Base-by-base conservation (phyloP, 345 rosid species). In the Salix brachista region DNA sequence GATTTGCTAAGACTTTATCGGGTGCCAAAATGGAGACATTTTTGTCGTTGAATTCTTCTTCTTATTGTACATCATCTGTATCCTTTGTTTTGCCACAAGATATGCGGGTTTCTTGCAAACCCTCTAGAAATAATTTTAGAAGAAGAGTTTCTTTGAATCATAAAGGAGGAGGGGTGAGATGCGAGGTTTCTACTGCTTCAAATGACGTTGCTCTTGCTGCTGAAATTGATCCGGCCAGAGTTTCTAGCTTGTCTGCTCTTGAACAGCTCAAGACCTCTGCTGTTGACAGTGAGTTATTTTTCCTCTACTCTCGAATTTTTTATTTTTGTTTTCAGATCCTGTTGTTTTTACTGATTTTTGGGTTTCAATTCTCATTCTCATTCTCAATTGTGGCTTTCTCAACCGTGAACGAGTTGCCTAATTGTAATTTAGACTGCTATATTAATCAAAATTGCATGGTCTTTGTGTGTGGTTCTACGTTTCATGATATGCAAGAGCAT, bases 191-290 rank as follows among this genome's bases (percentile, higher is more conserved):
- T 56, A 65, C 79, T 54, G 64, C 81, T 4, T 52, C 56, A 39
- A 76, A 82, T 69, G 70, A 23, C 42, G 76, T 7, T 14, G 64
- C 73, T 37, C 71, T 65, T 8, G 76, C 71, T 44, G 11, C 37
- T 32, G 61, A 14, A 12, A 52, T 56, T 50, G 79, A 69, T 34
- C 64, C 56, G 39, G 77, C 73, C 28, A 82, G 78, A n/a, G 74
- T 71, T 71, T 82, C 84, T 21, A 71, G 84, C 73, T 25, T 74
- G 58, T 82, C 82, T n/a, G 79, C 84, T 67, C 81, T 82, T 48
- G 82, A 82, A 39, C 84, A 82, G 84, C 84, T 82, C 67, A 82
- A 78, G 71, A 71, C 84, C 41, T 78, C 81, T 58, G 81, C 81
- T 8, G 79, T 74, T 67, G 82, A 82, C 30, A 67, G 84, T 82